A percentile compares a stretch with the other conserved stretches of the same genome.
phyloP scores from a whole-genome alignment of 1,139 yeast species.

The Geotrichum restrictum region DNA sequence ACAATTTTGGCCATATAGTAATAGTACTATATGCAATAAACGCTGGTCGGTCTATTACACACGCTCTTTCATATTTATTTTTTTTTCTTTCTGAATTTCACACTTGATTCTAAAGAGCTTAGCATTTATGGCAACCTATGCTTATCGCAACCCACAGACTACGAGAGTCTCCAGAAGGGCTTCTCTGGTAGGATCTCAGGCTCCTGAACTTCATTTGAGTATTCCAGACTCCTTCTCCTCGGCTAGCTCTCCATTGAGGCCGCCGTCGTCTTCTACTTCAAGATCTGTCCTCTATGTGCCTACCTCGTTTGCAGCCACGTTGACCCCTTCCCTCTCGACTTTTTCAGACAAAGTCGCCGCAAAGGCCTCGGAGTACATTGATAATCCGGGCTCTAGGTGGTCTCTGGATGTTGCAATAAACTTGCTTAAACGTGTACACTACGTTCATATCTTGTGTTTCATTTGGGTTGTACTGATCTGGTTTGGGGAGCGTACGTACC shows the following conservation, averaged over 20 bases:
- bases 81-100: no score
- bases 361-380: background rate
- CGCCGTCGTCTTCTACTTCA: background rate
- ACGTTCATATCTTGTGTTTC: constrained; percentile 28
- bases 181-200: constrained; percentile 7
- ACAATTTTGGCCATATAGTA: no score
- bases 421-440: background rate
- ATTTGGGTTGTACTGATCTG: constrained; percentile 52
- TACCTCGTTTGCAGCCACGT: background rate
- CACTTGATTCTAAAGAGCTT: no score
- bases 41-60: no score
- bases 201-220: constrained; percentile 9
- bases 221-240: constrained; percentile 11
- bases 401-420: background rate
- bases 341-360: background rate
- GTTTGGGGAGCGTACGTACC: constrained; percentile 59
- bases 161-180: constrained; percentile 16
- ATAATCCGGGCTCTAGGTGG: background rate
- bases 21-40: no score
- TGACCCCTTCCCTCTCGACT: background rate
- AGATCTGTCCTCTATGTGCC: background rate
- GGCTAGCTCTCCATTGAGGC: background rate
- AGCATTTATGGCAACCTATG: constrained; percentile 2
- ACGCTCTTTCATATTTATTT: no score
- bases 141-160: constrained; percentile 11